Conservation (phyloP, 257 asterid genomes). For the Solanum tarijense region DNA sequence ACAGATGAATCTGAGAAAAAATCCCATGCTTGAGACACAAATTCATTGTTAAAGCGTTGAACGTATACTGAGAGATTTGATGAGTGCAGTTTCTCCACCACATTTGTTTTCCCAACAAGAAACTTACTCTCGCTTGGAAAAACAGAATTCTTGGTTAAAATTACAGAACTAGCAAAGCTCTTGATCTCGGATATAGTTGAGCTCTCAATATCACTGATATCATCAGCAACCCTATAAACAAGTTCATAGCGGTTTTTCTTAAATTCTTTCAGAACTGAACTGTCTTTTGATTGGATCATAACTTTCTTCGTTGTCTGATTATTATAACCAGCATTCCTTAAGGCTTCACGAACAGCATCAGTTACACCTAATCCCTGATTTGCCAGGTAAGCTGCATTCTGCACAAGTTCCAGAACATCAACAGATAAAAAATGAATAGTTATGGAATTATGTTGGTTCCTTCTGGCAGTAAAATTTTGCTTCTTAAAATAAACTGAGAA, state of each 20-base stretch:
- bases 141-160: constrained; percentile 42
- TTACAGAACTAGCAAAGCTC: constrained; percentile 53
- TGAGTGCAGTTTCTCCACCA: constrained; percentile 49
- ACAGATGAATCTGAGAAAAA: constrained; percentile 64
- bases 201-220: constrained; percentile 42
- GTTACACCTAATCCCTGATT: constrained; percentile 53
- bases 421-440: not conserved
- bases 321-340: constrained; percentile 39
- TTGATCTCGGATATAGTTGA: constrained; percentile 51
- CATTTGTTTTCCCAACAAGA: constrained; percentile 21
- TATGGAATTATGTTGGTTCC: not conserved
- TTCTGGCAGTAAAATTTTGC: not conserved
- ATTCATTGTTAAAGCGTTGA: constrained; percentile 57
- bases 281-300: constrained; percentile 53
- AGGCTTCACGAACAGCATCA: constrained; percentile 46
- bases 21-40: constrained; percentile 81
- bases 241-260: constrained; percentile 44
- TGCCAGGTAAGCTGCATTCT: constrained; percentile 74
- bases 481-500: not conserved
- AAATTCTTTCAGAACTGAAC: constrained; percentile 45
- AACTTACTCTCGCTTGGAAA: constrained; percentile 31
- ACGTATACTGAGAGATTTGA: constrained; percentile 43
- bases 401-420: constrained; percentile 7
- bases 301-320: constrained; percentile 48
- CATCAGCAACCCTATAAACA: constrained; percentile 42